Evolutionary conservation across 2,329 filamentous ascomycete genomes (phyloP), one percentile per base, ranked within the genome.

Genomic region (Aureobasidium sp.): DNA sequence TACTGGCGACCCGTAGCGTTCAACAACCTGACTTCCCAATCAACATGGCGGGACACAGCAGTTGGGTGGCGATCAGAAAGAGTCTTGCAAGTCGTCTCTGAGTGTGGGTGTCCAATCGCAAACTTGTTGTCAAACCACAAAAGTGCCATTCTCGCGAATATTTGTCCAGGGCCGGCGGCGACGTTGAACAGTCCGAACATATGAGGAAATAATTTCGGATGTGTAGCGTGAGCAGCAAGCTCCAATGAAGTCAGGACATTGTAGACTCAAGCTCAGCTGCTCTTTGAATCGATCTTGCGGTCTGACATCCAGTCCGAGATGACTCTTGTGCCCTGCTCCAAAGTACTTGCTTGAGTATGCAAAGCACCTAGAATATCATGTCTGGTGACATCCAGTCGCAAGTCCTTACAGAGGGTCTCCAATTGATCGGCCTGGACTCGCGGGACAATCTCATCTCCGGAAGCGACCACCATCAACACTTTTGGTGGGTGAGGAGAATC

Each of bases 381-480:
- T 29, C 80, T 71, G 50, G 76, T 66, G 6, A 82, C 75, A 1
- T 76, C 67, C 7, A 85, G 58, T 1, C 71, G 68, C 2, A 80
- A 63, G 2, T 75, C 71, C 9, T 66, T 71, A 40, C 80, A 82
- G 20, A 80, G 61, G 47, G 76, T 74, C 13, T 84, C 81, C 73
- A 91, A 86, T 61, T 84, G 80, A 38, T 80, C 76, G 3, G 85
- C 85, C 72, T 91, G 88, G 20, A 81, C 79, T n/a, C 86, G 73
- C 0, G 88, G 88, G 20, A 90, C 88, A 2, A 90, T 82, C 47
- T 82, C 83, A 69, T 91, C 89, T 5, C 76, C 76, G 2, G 79
- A 80, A 0, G 88, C 88, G 27, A 89, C 85, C 7, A 90, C 69
- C n/a, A 91, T 74, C 42, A 90, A 73, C 27, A 90, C 71, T 27